Evolutionary conservation across 495 filamentous ascomycete genomes (phyloP).

Genomic region (Podospora comata): DNA sequence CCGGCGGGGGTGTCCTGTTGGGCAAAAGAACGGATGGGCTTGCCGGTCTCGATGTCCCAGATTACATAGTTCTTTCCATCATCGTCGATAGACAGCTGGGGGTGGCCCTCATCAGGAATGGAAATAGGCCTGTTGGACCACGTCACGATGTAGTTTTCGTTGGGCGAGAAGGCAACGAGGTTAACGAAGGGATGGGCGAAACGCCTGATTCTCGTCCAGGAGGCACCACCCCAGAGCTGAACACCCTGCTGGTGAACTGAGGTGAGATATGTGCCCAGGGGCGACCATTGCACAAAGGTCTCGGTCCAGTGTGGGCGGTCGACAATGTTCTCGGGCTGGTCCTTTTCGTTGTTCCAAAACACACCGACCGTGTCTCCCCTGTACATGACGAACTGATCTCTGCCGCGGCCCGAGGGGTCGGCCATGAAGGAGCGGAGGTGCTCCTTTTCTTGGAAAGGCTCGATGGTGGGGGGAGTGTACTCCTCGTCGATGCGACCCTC

Average conservation of each 20-base stretch:
- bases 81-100: slow-evolving; percentile 79
- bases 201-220: slow-evolving; percentile 84
- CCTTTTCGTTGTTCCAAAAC: slow-evolving; percentile 97
- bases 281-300: slow-evolving; percentile 95
- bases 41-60: slow-evolving; percentile 91
- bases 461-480: slow-evolving; percentile 72
- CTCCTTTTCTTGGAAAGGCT: slow-evolving; percentile 83
- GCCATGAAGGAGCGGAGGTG: slow-evolving; percentile 91
- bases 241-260: slow-evolving; percentile 95
- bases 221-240: slow-evolving; percentile 89
- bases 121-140: slow-evolving; percentile 92
- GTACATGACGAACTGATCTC: slow-evolving; percentile 94
- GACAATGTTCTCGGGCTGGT: slow-evolving; percentile 79
- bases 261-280: slow-evolving; percentile 86
- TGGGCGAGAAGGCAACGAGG: slow-evolving; percentile 90
- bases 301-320: slow-evolving; percentile 96
- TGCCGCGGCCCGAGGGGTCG: slow-evolving; percentile 77
- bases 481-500: slow-evolving; percentile 91
- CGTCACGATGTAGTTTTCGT: slow-evolving; percentile 89
- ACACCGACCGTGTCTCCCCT: slow-evolving; percentile 85
- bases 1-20: slow-evolving; percentile 74
- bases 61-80: slow-evolving; percentile 99
- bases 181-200: slow-evolving; percentile 95
- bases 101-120: slow-evolving; percentile 80
- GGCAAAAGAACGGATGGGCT: slow-evolving; percentile 86